Evolutionary conservation across 78 protist genomes (phyloP), one percentile per base, ranked within the genome.

Genomic region (Paulinella micropora): DNA sequence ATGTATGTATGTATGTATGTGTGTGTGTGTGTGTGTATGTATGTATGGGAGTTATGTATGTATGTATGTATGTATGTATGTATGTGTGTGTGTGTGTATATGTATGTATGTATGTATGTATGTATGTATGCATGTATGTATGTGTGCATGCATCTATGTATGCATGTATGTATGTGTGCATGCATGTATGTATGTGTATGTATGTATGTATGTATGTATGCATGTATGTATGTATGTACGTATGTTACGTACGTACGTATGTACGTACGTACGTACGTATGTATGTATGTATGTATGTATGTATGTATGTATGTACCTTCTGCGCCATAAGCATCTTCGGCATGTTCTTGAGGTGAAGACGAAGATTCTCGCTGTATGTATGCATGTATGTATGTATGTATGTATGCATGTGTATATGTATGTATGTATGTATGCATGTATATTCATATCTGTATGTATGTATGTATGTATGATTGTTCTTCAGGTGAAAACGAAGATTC

Each of bases 281-380:
- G 26, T 79, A 9, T 3, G 34, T 79, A 23, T 51, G 73, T 51
- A 51, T 51, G 73, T 51, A 15, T 51, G 73, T 15, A 15, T 51
- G 73, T 51, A 15, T 15, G 15, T 51, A 15, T 51, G 73, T 15
- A 51, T 51, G 73, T 51, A 79, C n/a, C 89, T 89, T 29, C 90
- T 88, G 89, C 32, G 23, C 67, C 82, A 81, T 34, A 34, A 91
- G 37, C 37, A 37, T 69, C 90, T 94, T 93, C 86, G 95, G 96
- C 69, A 94, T 92, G 89, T 94, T 90, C 86, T 86, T 39, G 37
- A 95, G 90, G 88, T 90, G 95, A 86, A 94, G 93, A 51, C 97
- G 90, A 34, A 95, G 85, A 0, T 88, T 92, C 38, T 93, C 94
- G 15, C 90, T 92, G 32, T 37, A 39, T 35, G 41, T 86, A 3